Evolutionary conservation across 768 basidiomycete genomes (phyloP), one percentile per base, ranked within the genome.

Genomic region (Auricularia heimuer): DNA sequence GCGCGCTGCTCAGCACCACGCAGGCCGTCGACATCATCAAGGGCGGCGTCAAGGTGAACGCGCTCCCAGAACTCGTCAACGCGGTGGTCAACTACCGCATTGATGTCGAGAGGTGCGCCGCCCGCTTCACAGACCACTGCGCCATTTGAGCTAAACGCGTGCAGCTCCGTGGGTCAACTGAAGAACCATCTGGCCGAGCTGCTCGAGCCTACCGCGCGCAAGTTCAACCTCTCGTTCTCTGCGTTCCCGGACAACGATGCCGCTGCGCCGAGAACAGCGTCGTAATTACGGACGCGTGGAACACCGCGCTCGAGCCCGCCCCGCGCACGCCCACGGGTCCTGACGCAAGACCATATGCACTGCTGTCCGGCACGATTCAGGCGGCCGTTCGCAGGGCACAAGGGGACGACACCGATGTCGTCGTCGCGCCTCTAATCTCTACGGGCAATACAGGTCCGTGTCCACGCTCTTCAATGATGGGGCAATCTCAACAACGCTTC

Each of bases 21-120:
- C 78, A 80, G 69, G 81, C 81, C 3, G 74, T 80, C 45, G 80
- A 81, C 68, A 68, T 83, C 14, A 74, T 82, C 60, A 65, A 69
- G 3, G 75, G 75, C 24, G 76, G 74, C 33, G 75, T 76, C 16
- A 81, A 81, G 72, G 73, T 75, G 39, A 82, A 82, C 65, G 80
- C 79, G 11, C 71, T 81, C 24, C 80, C 80, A 12, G 80, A 82
- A 68, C 67, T 45, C 54, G 65, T 35, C 4, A 45, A 62, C 34
- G 71, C 67, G 3, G 47, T 70, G 4, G 65, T 70, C 61, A 71
- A 71, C 54, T 67, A 69, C 54, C 63, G 71, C 4, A 66, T 71
- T n/a, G 65, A 68, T 21, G 65, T 60, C 2, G 65, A 71, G 33
- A 68, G 65, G 65, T 65, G 4, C n/a, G 4, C 44, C 3, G 21